phyloP scores from a whole-genome alignment of 2,329 filamentous ascomycete species.

The Aspergillus hortae region DNA sequence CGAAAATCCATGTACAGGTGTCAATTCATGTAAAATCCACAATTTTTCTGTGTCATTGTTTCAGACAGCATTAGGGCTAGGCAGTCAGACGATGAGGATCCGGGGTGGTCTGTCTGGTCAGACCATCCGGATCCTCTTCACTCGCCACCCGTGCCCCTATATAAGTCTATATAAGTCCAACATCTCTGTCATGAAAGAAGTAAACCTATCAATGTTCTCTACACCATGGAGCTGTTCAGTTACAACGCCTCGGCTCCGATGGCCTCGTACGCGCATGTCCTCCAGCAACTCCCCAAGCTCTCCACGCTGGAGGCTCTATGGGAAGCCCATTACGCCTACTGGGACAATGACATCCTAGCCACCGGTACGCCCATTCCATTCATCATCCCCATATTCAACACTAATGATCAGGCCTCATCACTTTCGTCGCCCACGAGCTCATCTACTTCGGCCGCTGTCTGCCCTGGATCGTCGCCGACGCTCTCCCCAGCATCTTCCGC shows the following conservation, averaged over 20 bases:
- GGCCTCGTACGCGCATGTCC: constrained; percentile 60
- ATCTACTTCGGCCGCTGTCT: constrained; percentile 89
- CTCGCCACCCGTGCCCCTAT: not conserved
- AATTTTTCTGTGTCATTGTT: not conserved
- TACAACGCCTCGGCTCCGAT: constrained; percentile 24
- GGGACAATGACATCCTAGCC: constrained; percentile 91
- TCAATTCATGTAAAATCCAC: not conserved
- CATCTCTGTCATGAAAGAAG: not conserved
- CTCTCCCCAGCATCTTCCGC: constrained; percentile 72
- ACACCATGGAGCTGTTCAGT: constrained; percentile 17
- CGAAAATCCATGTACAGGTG: too few species aligned
- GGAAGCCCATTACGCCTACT: constrained; percentile 93
- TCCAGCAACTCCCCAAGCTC: constrained; percentile 73
- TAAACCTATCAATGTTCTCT: not conserved
- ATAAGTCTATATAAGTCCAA: not conserved
- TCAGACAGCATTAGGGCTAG: not conserved
- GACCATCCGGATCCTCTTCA: constrained; percentile 15
- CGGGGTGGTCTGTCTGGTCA: constrained; percentile 20
- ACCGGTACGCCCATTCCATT: constrained; percentile 12
- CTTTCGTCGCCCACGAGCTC: constrained; percentile 85
- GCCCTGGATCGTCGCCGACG: constrained; percentile 87
- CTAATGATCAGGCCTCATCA: constrained; percentile 78
- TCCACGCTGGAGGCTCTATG: constrained; percentile 83
- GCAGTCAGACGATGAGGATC: constrained; percentile 13
- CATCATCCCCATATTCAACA: not conserved